phyloP scores from a whole-genome alignment of 2,329 filamentous ascomycete genomes.

The Ophiostoma fasciatum region DNA sequence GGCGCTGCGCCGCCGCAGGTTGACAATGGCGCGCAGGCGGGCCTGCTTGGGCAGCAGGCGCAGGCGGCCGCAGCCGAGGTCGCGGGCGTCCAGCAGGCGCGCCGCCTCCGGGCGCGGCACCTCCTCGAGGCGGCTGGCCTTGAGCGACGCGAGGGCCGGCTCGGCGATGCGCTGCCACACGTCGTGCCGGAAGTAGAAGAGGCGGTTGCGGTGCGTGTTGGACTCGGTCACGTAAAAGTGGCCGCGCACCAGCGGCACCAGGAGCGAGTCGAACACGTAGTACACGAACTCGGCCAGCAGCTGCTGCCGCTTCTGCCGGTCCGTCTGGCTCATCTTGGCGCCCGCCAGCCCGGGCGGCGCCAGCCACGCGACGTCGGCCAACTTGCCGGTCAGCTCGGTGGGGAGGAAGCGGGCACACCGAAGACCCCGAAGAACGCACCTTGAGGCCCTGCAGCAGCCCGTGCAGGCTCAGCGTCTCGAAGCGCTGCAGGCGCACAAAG shows the following conservation, averaged over 20 bases:
- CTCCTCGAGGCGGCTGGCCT: slow-evolving; percentile 63
- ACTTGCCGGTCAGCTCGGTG: slow-evolving; percentile 26
- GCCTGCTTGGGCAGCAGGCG: slow-evolving; percentile 68
- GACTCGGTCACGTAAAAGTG: slow-evolving; percentile 96
- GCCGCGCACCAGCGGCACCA: slow-evolving; percentile 72
- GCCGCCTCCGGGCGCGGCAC: slow-evolving; percentile 43
- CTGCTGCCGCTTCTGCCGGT: slow-evolving; percentile 61
- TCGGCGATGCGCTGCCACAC: slow-evolving; percentile 68
- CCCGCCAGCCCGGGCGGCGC: slow-evolving; percentile 31
- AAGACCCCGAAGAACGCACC: too few relatives aligned
- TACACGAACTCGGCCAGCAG: slow-evolving; percentile 78
- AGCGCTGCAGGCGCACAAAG: slow-evolving; percentile 65
- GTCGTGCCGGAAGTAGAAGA: slow-evolving; percentile 94
- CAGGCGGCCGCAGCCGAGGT: slow-evolving; percentile 63
- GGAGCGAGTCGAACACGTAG: slow-evolving; percentile 79
- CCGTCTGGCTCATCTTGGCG: slow-evolving; percentile 51
- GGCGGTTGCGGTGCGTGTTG: slow-evolving; percentile 57
- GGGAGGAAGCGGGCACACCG: too few relatives aligned
- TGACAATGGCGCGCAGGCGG: slow-evolving; percentile 73
- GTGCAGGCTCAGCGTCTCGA: slow-evolving; percentile 68
- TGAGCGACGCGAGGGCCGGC: slow-evolving; percentile 54
- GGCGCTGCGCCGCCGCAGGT: slow-evolving; percentile 54
- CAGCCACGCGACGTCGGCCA: slow-evolving; percentile 61
- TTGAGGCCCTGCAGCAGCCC: slow-evolving; percentile 62
- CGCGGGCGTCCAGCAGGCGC: slow-evolving; percentile 42